Evolutionary conservation across 129 eudicot genomes (phyloP).

Genomic region (Escallonia rubra): DNA sequence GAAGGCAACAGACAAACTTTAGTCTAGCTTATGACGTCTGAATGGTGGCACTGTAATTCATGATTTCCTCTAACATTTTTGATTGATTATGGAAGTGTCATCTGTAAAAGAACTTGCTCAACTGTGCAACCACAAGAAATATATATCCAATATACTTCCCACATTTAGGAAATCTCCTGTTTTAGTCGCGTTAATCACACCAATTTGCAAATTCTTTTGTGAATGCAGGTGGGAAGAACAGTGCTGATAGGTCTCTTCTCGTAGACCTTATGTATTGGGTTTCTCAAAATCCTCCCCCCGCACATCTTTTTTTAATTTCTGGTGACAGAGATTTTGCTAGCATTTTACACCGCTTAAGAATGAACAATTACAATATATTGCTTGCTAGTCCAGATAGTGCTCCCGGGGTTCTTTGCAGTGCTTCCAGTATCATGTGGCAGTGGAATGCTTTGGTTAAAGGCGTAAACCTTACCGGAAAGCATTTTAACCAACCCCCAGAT

Average conservation of each 20-base stretch:
- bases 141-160: background rate
- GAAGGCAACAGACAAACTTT: too few species aligned
- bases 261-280: slow-evolving; percentile 96
- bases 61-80: too few species aligned
- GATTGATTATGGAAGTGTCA: too few species aligned
- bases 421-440: slow-evolving; percentile 98
- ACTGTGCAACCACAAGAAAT: background rate
- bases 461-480: slow-evolving; percentile 59
- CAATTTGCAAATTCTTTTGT: background rate
- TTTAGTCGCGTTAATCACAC: background rate
- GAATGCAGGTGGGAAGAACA: slow-evolving; percentile 79
- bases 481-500: slow-evolving; percentile 97
- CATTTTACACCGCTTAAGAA: slow-evolving; percentile 78
- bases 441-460: slow-evolving; percentile 79
- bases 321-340: slow-evolving; percentile 87
- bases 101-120: too few species aligned
- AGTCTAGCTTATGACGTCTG: too few species aligned
- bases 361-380: slow-evolving; percentile 83
- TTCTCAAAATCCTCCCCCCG: slow-evolving; percentile 94
- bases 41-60: too few species aligned
- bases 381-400: slow-evolving; percentile 72
- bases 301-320: slow-evolving; percentile 78
- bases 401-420: slow-evolving; percentile 89
- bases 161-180: too few species aligned
- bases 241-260: slow-evolving; percentile 93